phyloP scores from a whole-genome alignment of 768 basidiomycete species.

The Trametes maxima region DNA sequence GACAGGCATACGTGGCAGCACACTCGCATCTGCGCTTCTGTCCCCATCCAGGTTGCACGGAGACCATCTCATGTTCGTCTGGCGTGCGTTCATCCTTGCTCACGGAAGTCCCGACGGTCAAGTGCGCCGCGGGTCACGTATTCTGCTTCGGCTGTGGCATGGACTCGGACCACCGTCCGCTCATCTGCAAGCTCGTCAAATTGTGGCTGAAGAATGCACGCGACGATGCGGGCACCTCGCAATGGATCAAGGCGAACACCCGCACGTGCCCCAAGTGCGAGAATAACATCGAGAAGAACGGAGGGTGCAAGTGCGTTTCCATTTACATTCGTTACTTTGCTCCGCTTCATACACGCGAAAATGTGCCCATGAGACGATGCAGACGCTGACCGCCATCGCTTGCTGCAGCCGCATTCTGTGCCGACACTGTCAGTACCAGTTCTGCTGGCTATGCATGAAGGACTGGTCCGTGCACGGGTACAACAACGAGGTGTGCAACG shows the following conservation, averaged over 20 bases:
- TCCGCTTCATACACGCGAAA: background rate
- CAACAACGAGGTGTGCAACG: slow-evolving; percentile 37
- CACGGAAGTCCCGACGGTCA: slow-evolving; percentile 85
- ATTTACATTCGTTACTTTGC: background rate
- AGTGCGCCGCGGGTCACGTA: slow-evolving; percentile 74
- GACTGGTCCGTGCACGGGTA: slow-evolving; percentile 25
- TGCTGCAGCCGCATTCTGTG: slow-evolving; percentile 91
- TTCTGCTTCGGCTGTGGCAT: slow-evolving; percentile 96
- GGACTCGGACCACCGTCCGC: slow-evolving; percentile 90
- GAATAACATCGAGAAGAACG: slow-evolving; percentile 99
- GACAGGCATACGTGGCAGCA: slow-evolving; percentile 89
- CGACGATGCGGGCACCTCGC: slow-evolving; percentile 97
- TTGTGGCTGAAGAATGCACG: slow-evolving; percentile 96
- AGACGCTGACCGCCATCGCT: background rate
- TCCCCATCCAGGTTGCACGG: slow-evolving; percentile 91
- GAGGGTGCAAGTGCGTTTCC: slow-evolving; percentile 93
- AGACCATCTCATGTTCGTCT: slow-evolving; percentile 82
- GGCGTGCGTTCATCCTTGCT: slow-evolving; percentile 70
- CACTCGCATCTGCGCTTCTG: slow-evolving; percentile 86
- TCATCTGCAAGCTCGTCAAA: slow-evolving; percentile 82
- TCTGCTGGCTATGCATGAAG: slow-evolving; percentile 99
- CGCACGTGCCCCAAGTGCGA: slow-evolving; percentile 95
- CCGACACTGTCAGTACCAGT: slow-evolving; percentile 96
- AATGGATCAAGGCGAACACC: slow-evolving; percentile 99
- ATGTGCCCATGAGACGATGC: background rate